Conservation (phyloP, 1,284 basidiomycete species). For the Porodaedalea pini region DNA sequence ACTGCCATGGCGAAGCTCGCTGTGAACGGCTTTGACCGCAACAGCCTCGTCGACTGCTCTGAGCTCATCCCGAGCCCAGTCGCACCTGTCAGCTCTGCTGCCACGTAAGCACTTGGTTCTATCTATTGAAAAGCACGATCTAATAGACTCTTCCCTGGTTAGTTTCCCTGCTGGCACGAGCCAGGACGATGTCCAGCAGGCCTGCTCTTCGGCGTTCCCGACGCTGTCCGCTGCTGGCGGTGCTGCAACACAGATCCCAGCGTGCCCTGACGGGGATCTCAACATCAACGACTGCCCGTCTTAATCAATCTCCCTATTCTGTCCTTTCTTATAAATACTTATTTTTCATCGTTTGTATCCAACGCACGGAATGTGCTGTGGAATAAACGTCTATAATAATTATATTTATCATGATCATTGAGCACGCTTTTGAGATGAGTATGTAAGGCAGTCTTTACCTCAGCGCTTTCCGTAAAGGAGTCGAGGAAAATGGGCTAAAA, state of each 20-base stretch:
- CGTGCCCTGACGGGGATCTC: slow-evolving; percentile 18
- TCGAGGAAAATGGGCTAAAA: no score
- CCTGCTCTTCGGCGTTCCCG: slow-evolving; percentile 18
- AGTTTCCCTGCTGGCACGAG: slow-evolving; percentile 21
- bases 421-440: no score
- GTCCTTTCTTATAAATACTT: background rate
- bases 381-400: no score
- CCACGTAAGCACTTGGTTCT: background rate
- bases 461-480: no score
- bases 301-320: background rate
- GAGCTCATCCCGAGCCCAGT: slow-evolving; percentile 14
- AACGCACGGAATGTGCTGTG: background rate
- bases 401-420: no score
- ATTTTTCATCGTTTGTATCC: background rate
- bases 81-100: slow-evolving; percentile 4
- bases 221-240: slow-evolving; percentile 10
- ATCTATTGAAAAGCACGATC: background rate
- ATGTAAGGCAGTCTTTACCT: no score
- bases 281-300: slow-evolving; percentile 19
- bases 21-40: slow-evolving; percentile 28
- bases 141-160: background rate
- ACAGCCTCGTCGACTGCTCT: slow-evolving; percentile 20
- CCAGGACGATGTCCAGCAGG: slow-evolving; percentile 13
- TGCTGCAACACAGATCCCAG: slow-evolving; percentile 15
- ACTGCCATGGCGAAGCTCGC: slow-evolving; percentile 16